These are phyloP conservation scores for Leishmania amazonensis DNA, from an alignment of 208 protist species.

Conservation along the genomic window DNA sequence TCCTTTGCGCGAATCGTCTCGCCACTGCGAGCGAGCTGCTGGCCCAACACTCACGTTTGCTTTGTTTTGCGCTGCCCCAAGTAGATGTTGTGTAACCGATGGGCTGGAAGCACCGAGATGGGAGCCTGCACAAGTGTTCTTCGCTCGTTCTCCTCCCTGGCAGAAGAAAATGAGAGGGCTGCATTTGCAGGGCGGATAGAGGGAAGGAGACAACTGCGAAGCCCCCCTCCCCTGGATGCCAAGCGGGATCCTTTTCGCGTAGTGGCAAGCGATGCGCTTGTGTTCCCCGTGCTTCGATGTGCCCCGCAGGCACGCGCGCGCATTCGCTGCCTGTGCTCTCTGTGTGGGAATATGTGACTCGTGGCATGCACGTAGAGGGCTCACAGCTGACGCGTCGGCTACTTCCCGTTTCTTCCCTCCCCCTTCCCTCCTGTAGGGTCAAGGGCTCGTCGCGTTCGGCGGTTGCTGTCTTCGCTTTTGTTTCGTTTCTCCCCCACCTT, in stretches of 20 bases:
- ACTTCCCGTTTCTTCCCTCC: too few relatives aligned
- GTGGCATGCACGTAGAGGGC: neutral
- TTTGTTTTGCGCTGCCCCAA: neutral
- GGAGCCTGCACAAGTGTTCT: neutral
- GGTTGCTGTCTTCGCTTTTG: neutral
- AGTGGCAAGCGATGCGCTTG: neutral
- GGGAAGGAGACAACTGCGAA: neutral
- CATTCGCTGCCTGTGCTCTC: neutral
- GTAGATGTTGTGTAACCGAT: neutral
- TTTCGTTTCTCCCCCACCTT: neutral
- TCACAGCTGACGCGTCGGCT: neutral
- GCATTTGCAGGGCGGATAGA: neutral
- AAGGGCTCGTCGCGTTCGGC: too few relatives aligned
- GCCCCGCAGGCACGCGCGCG: neutral
- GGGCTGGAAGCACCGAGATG: neutral
- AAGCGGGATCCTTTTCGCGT: neutral
- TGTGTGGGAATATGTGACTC: neutral
- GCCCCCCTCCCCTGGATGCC: too few relatives aligned
- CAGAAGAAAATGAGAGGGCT: neutral
- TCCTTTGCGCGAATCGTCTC: neutral
- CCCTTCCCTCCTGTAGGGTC: too few relatives aligned
- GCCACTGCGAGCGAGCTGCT: neutral
- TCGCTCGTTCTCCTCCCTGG: neutral
- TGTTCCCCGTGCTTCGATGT: neutral
- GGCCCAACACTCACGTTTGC: neutral